Percentiles rank a stretch among this genome's conserved stretches.
These are phyloP conservation scores for Ustilago shanxiensis DNA, from an alignment of 1,284 basidiomycete species.

Conservation along the genomic window DNA sequence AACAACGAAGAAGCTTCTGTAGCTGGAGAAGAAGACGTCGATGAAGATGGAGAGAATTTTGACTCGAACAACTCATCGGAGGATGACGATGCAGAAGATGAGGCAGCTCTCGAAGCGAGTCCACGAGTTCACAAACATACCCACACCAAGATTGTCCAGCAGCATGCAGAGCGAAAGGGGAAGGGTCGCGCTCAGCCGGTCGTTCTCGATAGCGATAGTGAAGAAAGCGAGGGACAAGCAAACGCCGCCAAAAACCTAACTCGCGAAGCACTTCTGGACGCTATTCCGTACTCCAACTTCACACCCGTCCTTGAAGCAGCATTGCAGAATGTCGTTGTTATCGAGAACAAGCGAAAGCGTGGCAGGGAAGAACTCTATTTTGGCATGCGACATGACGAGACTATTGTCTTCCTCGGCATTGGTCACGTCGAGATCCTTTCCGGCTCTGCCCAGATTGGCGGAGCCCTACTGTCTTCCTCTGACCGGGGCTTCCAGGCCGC, in stretches of 20 bases:
- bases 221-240: not conserved
- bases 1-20: slow-evolving; percentile 1
- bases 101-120: not conserved
- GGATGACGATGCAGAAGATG: slow-evolving; percentile 13
- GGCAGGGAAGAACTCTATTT: slow-evolving; percentile 33
- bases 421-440: slow-evolving; percentile 30
- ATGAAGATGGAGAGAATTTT: not conserved
- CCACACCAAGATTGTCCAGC: not conserved
- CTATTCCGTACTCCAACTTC: slow-evolving; percentile 43
- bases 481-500: slow-evolving; percentile 20
- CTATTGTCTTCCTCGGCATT: slow-evolving; percentile 40
- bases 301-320: slow-evolving; percentile 14
- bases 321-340: slow-evolving; percentile 9
- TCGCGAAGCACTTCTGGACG: slow-evolving; percentile 27
- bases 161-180: slow-evolving; percentile 6
- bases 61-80: slow-evolving; percentile 26
- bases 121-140: not conserved
- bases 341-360: slow-evolving; percentile 36
- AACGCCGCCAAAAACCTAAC: not conserved
- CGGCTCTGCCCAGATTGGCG: slow-evolving; percentile 41
- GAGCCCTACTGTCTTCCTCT: slow-evolving; percentile 26
- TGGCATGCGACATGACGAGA: slow-evolving; percentile 29
- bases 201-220: not conserved
- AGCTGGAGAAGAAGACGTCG: not conserved
- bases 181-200: slow-evolving; percentile 10